Percentiles rank a stretch among this genome's conserved stretches.
Evolutionary conservation across 768 basidiomycete species (phyloP).

Genomic region (Cantharellus anzutake): DNA sequence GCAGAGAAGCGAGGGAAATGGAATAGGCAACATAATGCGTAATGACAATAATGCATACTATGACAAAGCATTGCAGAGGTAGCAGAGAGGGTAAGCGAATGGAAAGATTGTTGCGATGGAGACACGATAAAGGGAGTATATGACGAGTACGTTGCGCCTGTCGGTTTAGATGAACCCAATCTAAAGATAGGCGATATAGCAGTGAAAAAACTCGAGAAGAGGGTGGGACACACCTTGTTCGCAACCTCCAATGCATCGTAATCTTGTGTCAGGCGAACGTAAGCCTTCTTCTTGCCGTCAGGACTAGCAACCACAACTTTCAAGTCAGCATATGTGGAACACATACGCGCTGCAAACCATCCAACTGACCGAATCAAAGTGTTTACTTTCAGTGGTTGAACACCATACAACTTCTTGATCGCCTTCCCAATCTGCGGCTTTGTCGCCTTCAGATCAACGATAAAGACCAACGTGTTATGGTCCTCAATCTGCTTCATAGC

Average conservation of each 20-base stretch:
- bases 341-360: not conserved
- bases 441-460: conserved; percentile 87
- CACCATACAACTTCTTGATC: conserved; percentile 97
- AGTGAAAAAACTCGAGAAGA: conserved; percentile 2
- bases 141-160: too few species aligned
- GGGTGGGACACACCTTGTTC: conserved; percentile 56
- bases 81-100: too few species aligned
- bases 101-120: too few species aligned
- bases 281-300: conserved; percentile 99
- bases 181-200: conserved; percentile 20
- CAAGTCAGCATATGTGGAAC: not conserved
- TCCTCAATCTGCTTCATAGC: conserved; percentile 99
- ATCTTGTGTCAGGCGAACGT: conserved; percentile 87
- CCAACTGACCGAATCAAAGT: conserved; percentile 78
- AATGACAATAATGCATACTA: too few species aligned
- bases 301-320: conserved; percentile 31
- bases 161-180: conserved; percentile 76
- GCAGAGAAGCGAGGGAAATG: too few species aligned
- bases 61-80: too few species aligned
- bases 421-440: conserved; percentile 99
- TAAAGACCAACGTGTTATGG: conserved; percentile 97
- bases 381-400: conserved; percentile 90
- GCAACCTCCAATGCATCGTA: conserved; percentile 93
- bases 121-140: too few species aligned
- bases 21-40: too few species aligned